Conservation (phyloP, 2,329 filamentous ascomycete species). For the Diaporthe humulicola region DNA sequence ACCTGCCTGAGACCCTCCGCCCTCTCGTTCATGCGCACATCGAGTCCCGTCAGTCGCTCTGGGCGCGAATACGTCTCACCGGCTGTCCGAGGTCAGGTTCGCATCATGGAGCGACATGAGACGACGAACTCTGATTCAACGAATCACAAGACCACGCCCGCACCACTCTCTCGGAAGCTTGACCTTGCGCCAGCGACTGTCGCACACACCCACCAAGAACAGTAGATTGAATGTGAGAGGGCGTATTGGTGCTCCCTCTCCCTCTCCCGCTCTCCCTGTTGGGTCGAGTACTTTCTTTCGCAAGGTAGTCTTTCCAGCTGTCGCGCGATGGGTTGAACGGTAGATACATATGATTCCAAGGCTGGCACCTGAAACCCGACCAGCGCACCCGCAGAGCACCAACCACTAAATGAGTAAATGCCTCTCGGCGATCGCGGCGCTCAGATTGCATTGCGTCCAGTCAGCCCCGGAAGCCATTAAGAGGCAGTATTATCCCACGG, state of each 20-base stretch:
- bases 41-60: conserved; percentile 11
- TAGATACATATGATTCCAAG: not conserved
- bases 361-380: conserved; percentile 36
- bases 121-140: conserved; percentile 34
- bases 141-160: conserved; percentile 32
- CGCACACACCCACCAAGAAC: conserved; percentile 22
- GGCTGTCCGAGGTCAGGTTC: conserved; percentile 20
- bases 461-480: conserved; percentile 11
- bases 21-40: conserved; percentile 29
- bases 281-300: not conserved
- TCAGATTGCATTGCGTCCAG: conserved; percentile 11
- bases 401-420: conserved; percentile 24
- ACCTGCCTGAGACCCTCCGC: conserved; percentile 20
- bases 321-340: conserved; percentile 29
- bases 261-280: not conserved
- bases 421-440: conserved; percentile 21
- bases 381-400: conserved; percentile 34
- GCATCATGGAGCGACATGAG: conserved; percentile 30
- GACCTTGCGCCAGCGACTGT: conserved; percentile 16
- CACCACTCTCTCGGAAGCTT: conserved; percentile 33
- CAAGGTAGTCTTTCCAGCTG: conserved; percentile 4
- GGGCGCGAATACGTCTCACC: conserved; percentile 22
- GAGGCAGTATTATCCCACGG: conserved; percentile 26
- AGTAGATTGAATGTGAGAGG: not conserved
- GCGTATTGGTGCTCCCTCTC: not conserved